Evolutionary conservation across 495 filamentous ascomycete genomes (phyloP), one percentile per base, ranked within the genome.

Genomic region (Aspergillus heteromorphus): DNA sequence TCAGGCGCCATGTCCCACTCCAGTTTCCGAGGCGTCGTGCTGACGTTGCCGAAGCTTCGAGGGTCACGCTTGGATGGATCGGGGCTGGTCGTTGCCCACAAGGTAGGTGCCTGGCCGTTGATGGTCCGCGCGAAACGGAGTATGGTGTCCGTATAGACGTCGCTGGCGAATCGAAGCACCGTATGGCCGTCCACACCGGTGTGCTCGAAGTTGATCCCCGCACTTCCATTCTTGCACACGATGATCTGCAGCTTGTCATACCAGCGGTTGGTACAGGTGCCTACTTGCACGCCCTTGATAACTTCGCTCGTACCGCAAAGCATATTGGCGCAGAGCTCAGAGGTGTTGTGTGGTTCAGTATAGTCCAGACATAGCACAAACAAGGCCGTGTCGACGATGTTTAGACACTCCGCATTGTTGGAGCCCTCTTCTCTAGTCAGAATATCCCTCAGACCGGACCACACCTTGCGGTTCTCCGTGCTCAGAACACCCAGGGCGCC

Each of bases 211-310:
- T 98, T 98, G 83, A 98, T 97, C 23, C 93, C 93, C 0, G 93
- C 93, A 56, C 87, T 93, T 9, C 93, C 93, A 72, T 97, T 98
- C 75, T 96, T 95, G 79, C 95, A 97, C 36, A 98, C 93, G 51
- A 98, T 98, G 56, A 98, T 97, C 67, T 98, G 93, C 21, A 98
- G 81, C 71, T 98, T 98, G 70, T 98, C 93, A 64, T 98, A 98
- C 93, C 93, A 98, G 49, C 93, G 80, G 67, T 98, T 98, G 13
- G 92, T 96, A 71, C 93, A 98, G 30, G 93, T 98, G 18, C 93
- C 93, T 30, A 96, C 88, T 70, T 98, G 93, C 5, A 98, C 89
- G 13, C 93, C 93, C 67, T 85, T 85, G 65, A 96, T 86, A 16
- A 98, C 86, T 55, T 92, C 86, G 62, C 85, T 95, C 0, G 90